A percentile compares a stretch with the other conserved stretches of the same genome.
phyloP scores from a whole-genome alignment of 352 stramenopile species.

The Thalassiosira mediterranea region DNA sequence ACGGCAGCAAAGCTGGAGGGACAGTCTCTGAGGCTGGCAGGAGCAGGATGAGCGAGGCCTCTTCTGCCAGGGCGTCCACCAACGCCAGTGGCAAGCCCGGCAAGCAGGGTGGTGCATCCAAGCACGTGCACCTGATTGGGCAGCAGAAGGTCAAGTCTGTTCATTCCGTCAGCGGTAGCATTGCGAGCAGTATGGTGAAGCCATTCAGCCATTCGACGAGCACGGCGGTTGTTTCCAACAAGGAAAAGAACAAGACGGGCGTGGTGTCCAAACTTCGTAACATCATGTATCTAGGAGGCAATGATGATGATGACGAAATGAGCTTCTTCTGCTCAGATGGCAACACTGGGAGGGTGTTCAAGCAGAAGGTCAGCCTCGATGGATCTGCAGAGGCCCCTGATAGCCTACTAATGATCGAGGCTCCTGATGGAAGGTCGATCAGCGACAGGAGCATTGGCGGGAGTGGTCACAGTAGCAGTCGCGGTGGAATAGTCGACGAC shows the following conservation, averaged over 20 bases:
- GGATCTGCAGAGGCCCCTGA: not conserved
- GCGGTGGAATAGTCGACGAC: not conserved
- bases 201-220: conserved; percentile 6
- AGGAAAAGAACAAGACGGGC: not conserved
- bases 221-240: not conserved
- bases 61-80: not conserved
- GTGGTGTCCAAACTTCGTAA: conserved; percentile 16
- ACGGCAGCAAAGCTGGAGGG: not conserved
- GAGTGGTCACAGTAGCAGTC: not conserved
- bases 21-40: not conserved
- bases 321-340: conserved; percentile 24
- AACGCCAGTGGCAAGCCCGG: not conserved
- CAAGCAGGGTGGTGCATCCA: not conserved
- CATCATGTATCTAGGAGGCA: conserved; percentile 8
- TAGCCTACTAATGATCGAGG: not conserved
- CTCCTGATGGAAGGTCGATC: not conserved
- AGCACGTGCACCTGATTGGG: not conserved
- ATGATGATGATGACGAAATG: conserved; percentile 21
- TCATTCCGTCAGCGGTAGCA: not conserved
- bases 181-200: not conserved
- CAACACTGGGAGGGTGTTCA: conserved; percentile 17
- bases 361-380: conserved; percentile 23
- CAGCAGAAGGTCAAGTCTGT: not conserved
- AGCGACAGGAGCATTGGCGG: not conserved
- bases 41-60: not conserved